Evolutionary conservation across 345 rosid species (phyloP).

Genomic region (Kernera saxatilis): DNA sequence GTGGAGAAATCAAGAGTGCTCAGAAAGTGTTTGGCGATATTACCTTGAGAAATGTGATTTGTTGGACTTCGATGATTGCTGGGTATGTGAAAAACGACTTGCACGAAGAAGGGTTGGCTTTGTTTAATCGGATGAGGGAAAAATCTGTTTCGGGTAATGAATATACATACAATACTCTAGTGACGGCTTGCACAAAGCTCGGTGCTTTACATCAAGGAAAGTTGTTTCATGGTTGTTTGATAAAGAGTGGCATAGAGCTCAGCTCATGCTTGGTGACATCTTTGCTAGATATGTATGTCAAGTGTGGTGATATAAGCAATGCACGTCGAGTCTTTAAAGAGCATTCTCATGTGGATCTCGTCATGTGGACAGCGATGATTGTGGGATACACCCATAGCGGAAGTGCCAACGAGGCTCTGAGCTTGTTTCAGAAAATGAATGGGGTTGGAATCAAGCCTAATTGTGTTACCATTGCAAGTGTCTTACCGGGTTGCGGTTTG

Average conservation of each 20-base stretch:
- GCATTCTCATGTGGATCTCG: constrained; percentile 43
- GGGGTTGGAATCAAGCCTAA: constrained; percentile 50
- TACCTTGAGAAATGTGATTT: constrained; percentile 47
- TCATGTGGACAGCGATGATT: constrained; percentile 89
- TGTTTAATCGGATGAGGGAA: constrained; percentile 72
- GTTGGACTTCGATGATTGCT: constrained; percentile 81
- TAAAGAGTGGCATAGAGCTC: constrained; percentile 54
- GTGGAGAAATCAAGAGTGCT: constrained; percentile 43
- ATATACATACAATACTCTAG: constrained; percentile 57
- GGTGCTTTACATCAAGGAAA: constrained; percentile 70
- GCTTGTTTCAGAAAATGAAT: constrained; percentile 53
- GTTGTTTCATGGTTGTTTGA: constrained; percentile 67
- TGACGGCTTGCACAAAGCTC: constrained; percentile 64
- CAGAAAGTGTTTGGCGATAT: constrained; percentile 45
- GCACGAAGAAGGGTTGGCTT: constrained; percentile 41
- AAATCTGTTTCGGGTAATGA: constrained; percentile 43
- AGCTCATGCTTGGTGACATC: constrained; percentile 59
- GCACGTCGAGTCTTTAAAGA: constrained; percentile 53
- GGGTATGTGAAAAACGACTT: constrained; percentile 72
- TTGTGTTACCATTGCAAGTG: constrained; percentile 55
- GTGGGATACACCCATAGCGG: constrained; percentile 75
- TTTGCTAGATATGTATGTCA: constrained; percentile 69
- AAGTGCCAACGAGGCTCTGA: constrained; percentile 43
- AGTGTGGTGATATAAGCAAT: constrained; percentile 55
- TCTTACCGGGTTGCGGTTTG: constrained; percentile 66